Evolutionary conservation across 2,329 filamentous ascomycete genomes (phyloP).

Genomic region (Cercospora sp.): DNA sequence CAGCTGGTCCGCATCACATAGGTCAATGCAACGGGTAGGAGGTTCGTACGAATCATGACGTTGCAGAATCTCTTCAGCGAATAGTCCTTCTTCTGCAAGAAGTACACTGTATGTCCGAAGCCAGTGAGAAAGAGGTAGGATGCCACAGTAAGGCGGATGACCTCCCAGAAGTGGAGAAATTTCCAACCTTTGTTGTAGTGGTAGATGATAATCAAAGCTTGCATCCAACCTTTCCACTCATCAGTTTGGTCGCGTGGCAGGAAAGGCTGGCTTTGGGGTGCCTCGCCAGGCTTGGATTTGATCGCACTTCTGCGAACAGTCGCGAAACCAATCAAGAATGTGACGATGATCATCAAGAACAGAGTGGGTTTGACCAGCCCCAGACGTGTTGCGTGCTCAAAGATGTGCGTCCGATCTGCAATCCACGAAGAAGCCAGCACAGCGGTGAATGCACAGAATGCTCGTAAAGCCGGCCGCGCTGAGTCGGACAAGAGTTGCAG

Average conservation of each 20-base stretch:
- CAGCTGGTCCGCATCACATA: slow-evolving; percentile 60
- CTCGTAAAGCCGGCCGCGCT: slow-evolving; percentile 16
- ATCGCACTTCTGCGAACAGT: slow-evolving; percentile 21
- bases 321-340: slow-evolving; percentile 37
- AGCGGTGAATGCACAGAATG: slow-evolving; percentile 18
- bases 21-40: slow-evolving; percentile 55
- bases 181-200: slow-evolving; percentile 59
- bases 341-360: slow-evolving; percentile 32
- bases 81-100: slow-evolving; percentile 59
- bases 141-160: slow-evolving; percentile 57
- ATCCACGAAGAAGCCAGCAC: slow-evolving; percentile 44
- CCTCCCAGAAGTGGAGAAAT: slow-evolving; percentile 55
- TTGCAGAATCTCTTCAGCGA: slow-evolving; percentile 55
- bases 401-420: slow-evolving; percentile 56
- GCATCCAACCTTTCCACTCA: slow-evolving; percentile 69
- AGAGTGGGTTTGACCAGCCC: slow-evolving; percentile 40
- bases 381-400: slow-evolving; percentile 55
- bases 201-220: slow-evolving; percentile 57
- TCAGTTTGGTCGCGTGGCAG: slow-evolving; percentile 60
- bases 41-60: slow-evolving; percentile 60
- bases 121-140: slow-evolving; percentile 64
- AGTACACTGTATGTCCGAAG: slow-evolving; percentile 62
- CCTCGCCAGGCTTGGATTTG: slow-evolving; percentile 8
- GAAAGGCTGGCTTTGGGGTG: slow-evolving; percentile 41
- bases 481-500: slow-evolving; percentile 16